phyloP scores from a whole-genome alignment of 805 yeast species.

The Saturnispora besseyi region DNA sequence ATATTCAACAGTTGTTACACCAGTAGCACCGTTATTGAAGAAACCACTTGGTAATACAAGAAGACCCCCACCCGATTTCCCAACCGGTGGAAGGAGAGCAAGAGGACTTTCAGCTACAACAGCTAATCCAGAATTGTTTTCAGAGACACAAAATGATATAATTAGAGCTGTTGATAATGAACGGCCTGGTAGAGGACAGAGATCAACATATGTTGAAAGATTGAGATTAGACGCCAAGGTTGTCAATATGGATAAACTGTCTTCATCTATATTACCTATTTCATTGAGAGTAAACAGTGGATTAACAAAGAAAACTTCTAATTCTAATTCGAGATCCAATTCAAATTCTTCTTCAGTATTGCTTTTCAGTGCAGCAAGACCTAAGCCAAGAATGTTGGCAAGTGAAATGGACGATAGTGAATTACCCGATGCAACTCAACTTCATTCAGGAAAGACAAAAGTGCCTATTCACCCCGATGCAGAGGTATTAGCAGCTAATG shows the following conservation, averaged over 20 bases:
- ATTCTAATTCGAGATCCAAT: not conserved
- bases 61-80: constrained; percentile 34
- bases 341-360: not conserved
- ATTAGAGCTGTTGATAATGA: not conserved
- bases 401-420: constrained; percentile 68
- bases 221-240: constrained; percentile 8
- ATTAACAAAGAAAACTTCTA: not conserved
- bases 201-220: constrained; percentile 39
- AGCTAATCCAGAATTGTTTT: constrained; percentile 26
- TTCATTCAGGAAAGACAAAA: constrained; percentile 23
- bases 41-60: constrained; percentile 13
- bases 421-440: constrained; percentile 27
- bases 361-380: constrained; percentile 30
- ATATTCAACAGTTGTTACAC: constrained; percentile 20
- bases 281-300: not conserved
- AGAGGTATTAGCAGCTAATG: constrained; percentile 24
- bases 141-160: constrained; percentile 7
- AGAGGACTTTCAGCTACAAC: constrained; percentile 30
- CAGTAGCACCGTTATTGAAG: constrained; percentile 12
- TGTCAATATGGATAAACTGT: constrained; percentile 1
- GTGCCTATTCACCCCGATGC: constrained; percentile 28
- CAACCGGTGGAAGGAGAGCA: constrained; percentile 30
- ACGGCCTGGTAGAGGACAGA: constrained; percentile 37
- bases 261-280: constrained; percentile 3
- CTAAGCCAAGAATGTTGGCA: constrained; percentile 61